Evolutionary conservation across 352 stramenopile genomes (phyloP).

Genomic region (Phytophthora citrophthora): DNA sequence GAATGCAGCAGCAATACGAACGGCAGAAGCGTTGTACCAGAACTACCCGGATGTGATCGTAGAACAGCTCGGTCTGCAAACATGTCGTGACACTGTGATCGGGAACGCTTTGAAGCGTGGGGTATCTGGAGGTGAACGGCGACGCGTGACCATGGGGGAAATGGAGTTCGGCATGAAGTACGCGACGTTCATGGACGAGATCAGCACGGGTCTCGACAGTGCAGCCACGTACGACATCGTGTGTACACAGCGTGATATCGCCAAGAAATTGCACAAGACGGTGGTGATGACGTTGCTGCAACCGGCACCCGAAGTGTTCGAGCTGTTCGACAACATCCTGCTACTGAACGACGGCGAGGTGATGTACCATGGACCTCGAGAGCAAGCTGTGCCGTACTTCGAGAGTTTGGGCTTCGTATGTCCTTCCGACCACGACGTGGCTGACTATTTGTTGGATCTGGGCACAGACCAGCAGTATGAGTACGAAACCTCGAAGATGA

Average conservation of each 20-base stretch:
- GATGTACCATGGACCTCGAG: slow-evolving; percentile 49
- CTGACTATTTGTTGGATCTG: slow-evolving; percentile 50
- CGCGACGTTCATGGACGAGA: slow-evolving; percentile 85
- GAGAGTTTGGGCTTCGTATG: slow-evolving; percentile 54
- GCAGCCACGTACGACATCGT: slow-evolving; percentile 90
- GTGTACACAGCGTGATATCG: slow-evolving; percentile 39
- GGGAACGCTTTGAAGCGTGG: slow-evolving; percentile 42
- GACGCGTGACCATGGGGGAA: slow-evolving; percentile 51
- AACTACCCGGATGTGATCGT: slow-evolving; percentile 32
- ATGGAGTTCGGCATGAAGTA: slow-evolving; percentile 50
- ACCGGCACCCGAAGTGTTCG: slow-evolving; percentile 90
- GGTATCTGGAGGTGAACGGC: slow-evolving; percentile 66
- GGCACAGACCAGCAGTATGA: slow-evolving; percentile 33
- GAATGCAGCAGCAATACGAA: slow-evolving; percentile 21
- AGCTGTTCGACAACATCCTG: slow-evolving; percentile 89
- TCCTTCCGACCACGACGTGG: slow-evolving; percentile 30
- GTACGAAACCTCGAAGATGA: slow-evolving; percentile 20
- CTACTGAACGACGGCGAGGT: slow-evolving; percentile 59
- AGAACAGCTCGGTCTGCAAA: slow-evolving; percentile 37
- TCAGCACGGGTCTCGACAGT: slow-evolving; percentile 90
- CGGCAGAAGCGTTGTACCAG: slow-evolving; percentile 17
- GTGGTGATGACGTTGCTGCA: slow-evolving; percentile 79
- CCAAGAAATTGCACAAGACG: slow-evolving; percentile 47
- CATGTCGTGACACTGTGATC: slow-evolving; percentile 32
- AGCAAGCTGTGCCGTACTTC: slow-evolving; percentile 45